phyloP scores from a whole-genome alignment of 176 grass and related monocot species.

The Puya raimondii region DNA sequence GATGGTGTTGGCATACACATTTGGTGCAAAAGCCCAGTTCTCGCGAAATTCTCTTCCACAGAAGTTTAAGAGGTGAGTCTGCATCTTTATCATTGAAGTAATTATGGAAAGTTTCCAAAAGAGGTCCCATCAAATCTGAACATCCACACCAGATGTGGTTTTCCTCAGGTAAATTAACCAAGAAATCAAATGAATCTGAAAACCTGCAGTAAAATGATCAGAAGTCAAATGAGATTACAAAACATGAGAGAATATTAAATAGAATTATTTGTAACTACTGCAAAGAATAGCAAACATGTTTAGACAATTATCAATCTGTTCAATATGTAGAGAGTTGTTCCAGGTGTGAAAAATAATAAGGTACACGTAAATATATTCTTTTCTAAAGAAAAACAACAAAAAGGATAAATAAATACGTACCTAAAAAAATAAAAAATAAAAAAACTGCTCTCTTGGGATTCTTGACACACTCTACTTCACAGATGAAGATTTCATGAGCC shows the following conservation, averaged over 20 bases:
- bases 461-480: too few species aligned
- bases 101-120: constrained; percentile 78
- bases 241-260: constrained; percentile 12
- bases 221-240: constrained; percentile 10
- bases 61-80: constrained; percentile 39
- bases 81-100: constrained; percentile 42
- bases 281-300: not conserved
- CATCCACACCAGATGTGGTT: constrained; percentile 82
- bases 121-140: constrained; percentile 68
- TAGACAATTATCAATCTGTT: not conserved
- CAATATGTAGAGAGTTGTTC: too few species aligned
- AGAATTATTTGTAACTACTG: not conserved
- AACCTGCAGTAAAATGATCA: constrained; percentile 43
- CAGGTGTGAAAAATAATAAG: too few species aligned
- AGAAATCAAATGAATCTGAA: constrained; percentile 73
- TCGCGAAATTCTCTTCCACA: constrained; percentile 66
- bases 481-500: too few species aligned
- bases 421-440: too few species aligned
- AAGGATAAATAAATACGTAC: too few species aligned
- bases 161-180: constrained; percentile 40
- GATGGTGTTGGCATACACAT: constrained; percentile 82
- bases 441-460: too few species aligned
- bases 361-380: too few species aligned
- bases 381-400: too few species aligned
- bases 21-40: constrained; percentile 72